These are phyloP conservation scores for Globisporangium nodosum DNA, from an alignment of 352 stramenopile species.

Conservation along the genomic window DNA sequence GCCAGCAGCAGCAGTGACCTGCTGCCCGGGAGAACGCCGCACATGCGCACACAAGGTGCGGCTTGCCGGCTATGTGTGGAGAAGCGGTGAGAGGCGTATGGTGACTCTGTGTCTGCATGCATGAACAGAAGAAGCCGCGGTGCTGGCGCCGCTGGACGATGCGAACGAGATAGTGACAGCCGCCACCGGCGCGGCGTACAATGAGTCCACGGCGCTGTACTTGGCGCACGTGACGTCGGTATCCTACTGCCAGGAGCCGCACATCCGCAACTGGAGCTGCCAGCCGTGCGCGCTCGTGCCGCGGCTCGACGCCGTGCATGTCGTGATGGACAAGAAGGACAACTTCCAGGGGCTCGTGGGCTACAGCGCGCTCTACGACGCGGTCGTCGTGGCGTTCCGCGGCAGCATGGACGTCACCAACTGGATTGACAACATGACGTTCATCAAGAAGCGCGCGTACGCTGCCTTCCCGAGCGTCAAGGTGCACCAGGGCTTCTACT, in stretches of 20 bases:
- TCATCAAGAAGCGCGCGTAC: slow-evolving; percentile 71
- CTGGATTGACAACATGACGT: slow-evolving; percentile 84
- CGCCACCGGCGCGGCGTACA: slow-evolving; percentile 28
- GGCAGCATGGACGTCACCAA: slow-evolving; percentile 81
- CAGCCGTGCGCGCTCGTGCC: slow-evolving; percentile 57
- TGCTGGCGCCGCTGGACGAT: not conserved
- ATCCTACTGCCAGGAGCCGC: slow-evolving; percentile 59
- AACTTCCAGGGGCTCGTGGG: slow-evolving; percentile 79
- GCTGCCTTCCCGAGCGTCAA: slow-evolving; percentile 43
- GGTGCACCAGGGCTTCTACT: slow-evolving; percentile 81
- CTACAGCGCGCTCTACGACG: slow-evolving; percentile 46
- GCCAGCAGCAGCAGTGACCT: not conserved
- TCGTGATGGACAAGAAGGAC: slow-evolving; percentile 66
- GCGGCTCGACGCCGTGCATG: slow-evolving; percentile 33
- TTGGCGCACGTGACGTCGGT: slow-evolving; percentile 72
- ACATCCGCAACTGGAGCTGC: slow-evolving; percentile 76
- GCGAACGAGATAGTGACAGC: not conserved
- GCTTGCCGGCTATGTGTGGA: too few species aligned
- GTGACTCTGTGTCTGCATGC: too few species aligned
- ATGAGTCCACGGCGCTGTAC: slow-evolving; percentile 62
- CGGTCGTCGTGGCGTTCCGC: slow-evolving; percentile 70
- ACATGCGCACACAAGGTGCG: not conserved
- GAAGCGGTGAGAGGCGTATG: too few species aligned
- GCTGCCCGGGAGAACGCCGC: not conserved
- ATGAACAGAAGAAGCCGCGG: not conserved